Evolutionary conservation across 495 filamentous ascomycete genomes (phyloP), one percentile per base, ranked within the genome.

Genomic region (Xeromyces bisporus): DNA sequence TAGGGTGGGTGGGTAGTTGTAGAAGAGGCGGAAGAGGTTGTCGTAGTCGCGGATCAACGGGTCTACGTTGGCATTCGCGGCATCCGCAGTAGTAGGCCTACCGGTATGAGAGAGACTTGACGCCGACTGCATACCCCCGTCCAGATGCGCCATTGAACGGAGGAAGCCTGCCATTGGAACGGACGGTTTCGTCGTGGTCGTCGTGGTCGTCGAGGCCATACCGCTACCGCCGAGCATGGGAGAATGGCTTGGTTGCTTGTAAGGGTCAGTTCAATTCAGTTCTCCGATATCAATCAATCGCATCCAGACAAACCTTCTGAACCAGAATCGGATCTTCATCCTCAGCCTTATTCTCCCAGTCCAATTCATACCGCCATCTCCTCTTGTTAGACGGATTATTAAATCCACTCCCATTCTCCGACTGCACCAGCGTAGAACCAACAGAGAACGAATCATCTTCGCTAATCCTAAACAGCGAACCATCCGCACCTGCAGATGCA

Each of bases 11-110:
- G 83, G 60, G 47, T 91, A 77, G 50, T 93, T 92, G 60, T 93
- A 93, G 62, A 92, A 91, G 28, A 85, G 71, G 33, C 84, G 77
- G 50, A 93, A 82, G 32, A 93, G 66, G 55, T 92, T 93, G 50
- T 92, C 84, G 51, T 93, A 93, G 51, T 89, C 80, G 28, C 80
- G 78, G 20, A 93, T 56, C 15, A 81, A 62, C 28, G 57, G 55
- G 31, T 91, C 78, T 37, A 73, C 64, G 31, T 73, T 66, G 29
- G 67, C 55, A 18, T 58, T 50, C n/a, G 48, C 39, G 12, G 42
- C 36, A 13, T 38, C 40, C n/a, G 38, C 39, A 3, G 45, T 34
- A 33, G 52, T 48, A 16, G 57, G 56, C n/a, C n/a, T n/a, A n/a
- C n/a, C n/a, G n/a, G n/a, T n/a, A n/a, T n/a, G n/a, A n/a, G n/a